These are phyloP conservation scores for Pterulicium gracile DNA, from an alignment of 1,284 basidiomycete species.

Conservation along the genomic window DNA sequence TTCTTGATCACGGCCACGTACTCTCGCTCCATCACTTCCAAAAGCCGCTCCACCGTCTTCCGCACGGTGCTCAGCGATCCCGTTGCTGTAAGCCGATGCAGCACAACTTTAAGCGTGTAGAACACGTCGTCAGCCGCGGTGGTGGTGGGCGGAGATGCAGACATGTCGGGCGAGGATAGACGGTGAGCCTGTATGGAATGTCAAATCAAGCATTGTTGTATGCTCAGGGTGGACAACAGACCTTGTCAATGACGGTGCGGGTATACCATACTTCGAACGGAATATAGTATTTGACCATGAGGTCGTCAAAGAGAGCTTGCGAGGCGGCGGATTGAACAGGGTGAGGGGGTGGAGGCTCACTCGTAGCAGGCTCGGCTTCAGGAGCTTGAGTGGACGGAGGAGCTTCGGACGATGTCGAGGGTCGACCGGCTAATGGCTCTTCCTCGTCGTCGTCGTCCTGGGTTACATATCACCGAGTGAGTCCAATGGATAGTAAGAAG, in stretches of 20 bases:
- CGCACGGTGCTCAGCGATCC: constrained; percentile 55
- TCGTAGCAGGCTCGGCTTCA: not conserved
- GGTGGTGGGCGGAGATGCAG: constrained; percentile 50
- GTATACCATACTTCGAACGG: constrained; percentile 92
- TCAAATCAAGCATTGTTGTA: constrained; percentile 5
- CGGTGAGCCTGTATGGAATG: constrained; percentile 47
- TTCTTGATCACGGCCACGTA: constrained; percentile 69
- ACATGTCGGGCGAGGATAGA: constrained; percentile 54
- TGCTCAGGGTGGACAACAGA: constrained; percentile 16
- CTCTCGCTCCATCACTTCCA: constrained; percentile 71
- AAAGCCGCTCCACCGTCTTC: constrained; percentile 49
- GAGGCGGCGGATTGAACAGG: constrained; percentile 44
- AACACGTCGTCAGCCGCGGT: constrained; percentile 89
- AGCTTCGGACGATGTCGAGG: not conserved
- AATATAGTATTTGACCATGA: constrained; percentile 70
- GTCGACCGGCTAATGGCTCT: not conserved
- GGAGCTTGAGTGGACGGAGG: not conserved
- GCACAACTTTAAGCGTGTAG: constrained; percentile 82
- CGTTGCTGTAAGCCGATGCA: constrained; percentile 64
- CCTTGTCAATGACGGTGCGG: constrained; percentile 83
- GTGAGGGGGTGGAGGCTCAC: not conserved
- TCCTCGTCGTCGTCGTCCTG: constrained; percentile 2
- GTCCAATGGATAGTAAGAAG: not conserved
- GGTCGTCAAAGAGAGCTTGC: constrained; percentile 52
- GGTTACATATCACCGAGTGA: not conserved